phyloP scores from a whole-genome alignment of 2,329 filamentous ascomycete species.

The Samsoniella hepiali region DNA sequence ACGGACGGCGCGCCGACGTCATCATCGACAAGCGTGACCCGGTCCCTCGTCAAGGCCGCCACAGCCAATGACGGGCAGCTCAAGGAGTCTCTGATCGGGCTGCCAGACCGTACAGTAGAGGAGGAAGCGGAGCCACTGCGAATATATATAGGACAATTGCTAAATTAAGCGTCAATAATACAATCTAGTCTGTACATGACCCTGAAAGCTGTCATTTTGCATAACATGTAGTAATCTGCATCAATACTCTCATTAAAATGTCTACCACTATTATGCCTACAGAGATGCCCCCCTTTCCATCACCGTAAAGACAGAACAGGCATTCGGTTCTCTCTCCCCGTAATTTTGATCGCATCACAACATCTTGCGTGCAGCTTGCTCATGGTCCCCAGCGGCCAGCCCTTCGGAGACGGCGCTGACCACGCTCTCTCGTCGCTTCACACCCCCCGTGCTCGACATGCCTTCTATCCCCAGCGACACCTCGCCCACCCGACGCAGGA shows the following conservation, averaged over 20 bases:
- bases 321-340: background rate
- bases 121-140: slow-evolving; percentile 49
- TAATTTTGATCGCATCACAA: background rate
- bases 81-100: slow-evolving; percentile 34
- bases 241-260: background rate
- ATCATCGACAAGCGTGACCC: slow-evolving; percentile 13
- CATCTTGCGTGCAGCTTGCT: slow-evolving; percentile 18
- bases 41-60: slow-evolving; percentile 41
- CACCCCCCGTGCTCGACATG: slow-evolving; percentile 37
- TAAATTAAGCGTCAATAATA: background rate
- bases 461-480: slow-evolving; percentile 58
- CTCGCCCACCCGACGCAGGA: slow-evolving; percentile 82
- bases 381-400: background rate
- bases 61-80: slow-evolving; percentile 38
- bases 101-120: slow-evolving; percentile 49
- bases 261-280: background rate
- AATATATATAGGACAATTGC: slow-evolving; percentile 36
- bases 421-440: slow-evolving; percentile 40
- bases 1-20: slow-evolving; percentile 32
- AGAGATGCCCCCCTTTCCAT: background rate
- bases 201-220: background rate
- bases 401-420: slow-evolving; percentile 33
- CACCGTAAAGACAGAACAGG: background rate
- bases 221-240: background rate
- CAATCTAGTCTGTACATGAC: background rate